phyloP scores from a whole-genome alignment of 2,329 filamentous ascomycete genomes.

The Fusarium sp. region DNA sequence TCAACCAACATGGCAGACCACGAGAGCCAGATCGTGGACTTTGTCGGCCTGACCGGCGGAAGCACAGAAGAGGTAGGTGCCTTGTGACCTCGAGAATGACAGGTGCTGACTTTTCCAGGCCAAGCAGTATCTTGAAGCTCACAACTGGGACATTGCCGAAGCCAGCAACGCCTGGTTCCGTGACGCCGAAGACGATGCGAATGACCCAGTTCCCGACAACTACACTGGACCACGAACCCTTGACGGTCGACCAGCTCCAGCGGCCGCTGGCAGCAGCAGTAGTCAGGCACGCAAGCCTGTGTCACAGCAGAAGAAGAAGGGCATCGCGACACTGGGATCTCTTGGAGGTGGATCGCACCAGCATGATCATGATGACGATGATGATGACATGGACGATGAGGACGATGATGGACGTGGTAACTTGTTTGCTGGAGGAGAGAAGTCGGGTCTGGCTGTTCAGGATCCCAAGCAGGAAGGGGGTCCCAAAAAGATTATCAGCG shows the following conservation, averaged over 20 bases:
- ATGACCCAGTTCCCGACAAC: constrained; percentile 51
- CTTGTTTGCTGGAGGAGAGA: constrained; percentile 86
- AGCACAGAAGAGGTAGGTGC: constrained; percentile 43
- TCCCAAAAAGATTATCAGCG: constrained; percentile 68
- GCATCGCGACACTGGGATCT: constrained; percentile 71
- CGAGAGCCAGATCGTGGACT: constrained; percentile 45
- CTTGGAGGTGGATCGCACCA: constrained; percentile 60
- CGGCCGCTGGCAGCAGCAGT: constrained; percentile 41
- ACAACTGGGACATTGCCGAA: constrained; percentile 73
- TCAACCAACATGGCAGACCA: constrained; percentile 47
- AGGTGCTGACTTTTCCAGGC: constrained; percentile 61
- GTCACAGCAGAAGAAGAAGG: constrained; percentile 64
- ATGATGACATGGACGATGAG: constrained; percentile 67
- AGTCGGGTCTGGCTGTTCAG: constrained; percentile 78
- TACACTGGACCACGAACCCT: constrained; percentile 73
- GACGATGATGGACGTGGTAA: constrained; percentile 72
- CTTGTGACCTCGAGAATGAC: not conserved
- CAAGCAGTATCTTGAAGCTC: constrained; percentile 72
- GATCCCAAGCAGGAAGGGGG: constrained; percentile 66
- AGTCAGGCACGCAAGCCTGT: constrained; percentile 50
- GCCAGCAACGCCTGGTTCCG: constrained; percentile 73
- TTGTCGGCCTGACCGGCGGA: constrained; percentile 43
- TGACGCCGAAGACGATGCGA: constrained; percentile 60
- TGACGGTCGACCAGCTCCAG: constrained; percentile 70
- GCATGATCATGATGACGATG: constrained; percentile 69